phyloP scores from a whole-genome alignment of 768 basidiomycete species.

The Russula ochroleuca region DNA sequence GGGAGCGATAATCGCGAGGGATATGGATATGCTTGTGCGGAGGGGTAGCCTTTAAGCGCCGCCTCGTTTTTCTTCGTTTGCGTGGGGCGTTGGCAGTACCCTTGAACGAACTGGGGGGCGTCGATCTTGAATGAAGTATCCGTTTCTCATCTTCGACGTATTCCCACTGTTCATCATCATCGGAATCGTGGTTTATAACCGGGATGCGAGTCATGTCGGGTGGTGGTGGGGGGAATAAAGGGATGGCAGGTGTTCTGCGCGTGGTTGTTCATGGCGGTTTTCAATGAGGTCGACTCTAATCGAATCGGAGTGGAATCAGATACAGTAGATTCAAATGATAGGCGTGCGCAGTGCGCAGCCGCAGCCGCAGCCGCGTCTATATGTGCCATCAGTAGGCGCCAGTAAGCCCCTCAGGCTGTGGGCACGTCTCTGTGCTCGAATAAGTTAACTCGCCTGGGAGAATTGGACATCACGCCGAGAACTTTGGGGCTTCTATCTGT shows the following conservation, averaged over 20 bases:
- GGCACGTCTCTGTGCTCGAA: too few relatives aligned
- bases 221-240: neutral
- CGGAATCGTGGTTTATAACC: neutral
- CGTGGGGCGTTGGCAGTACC: neutral
- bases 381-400: too few relatives aligned
- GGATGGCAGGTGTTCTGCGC: neutral
- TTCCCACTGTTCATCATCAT: constrained; percentile 16
- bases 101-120: constrained; percentile 5
- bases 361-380: too few relatives aligned
- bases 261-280: neutral
- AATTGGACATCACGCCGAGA: constrained; percentile 28
- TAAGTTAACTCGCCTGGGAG: neutral
- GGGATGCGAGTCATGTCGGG: constrained; percentile 9
- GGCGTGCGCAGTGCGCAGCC: too few relatives aligned
- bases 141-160: constrained; percentile 5
- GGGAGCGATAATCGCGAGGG: neutral
- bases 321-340: too few relatives aligned
- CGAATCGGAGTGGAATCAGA: too few relatives aligned
- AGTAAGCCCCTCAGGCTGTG: too few relatives aligned
- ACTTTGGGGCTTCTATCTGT: constrained; percentile 59
- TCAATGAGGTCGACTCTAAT: too few relatives aligned
- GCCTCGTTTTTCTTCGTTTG: constrained; percentile 4
- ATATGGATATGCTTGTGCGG: neutral
- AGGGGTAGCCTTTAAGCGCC: neutral
- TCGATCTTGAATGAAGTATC: neutral